phyloP scores from a whole-genome alignment of 1,284 basidiomycete genomes.

The Psilocybe mexicana region DNA sequence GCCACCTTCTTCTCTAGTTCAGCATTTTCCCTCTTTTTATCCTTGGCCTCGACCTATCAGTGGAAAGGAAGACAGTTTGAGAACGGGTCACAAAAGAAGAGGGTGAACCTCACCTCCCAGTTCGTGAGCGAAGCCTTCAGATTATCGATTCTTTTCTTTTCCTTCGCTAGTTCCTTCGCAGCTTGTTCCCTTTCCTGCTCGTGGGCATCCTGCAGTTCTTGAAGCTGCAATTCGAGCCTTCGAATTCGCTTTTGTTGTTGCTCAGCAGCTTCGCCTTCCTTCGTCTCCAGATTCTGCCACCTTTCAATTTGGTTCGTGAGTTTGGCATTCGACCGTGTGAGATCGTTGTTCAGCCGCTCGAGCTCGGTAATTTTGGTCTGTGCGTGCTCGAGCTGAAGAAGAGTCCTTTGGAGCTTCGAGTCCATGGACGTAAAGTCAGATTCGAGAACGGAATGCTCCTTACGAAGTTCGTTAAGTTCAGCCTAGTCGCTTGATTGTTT shows the following conservation, averaged over 20 bases:
- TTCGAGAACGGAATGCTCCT: constrained; percentile 47
- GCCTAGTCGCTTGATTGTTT: constrained; percentile 29
- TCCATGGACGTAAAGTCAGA: constrained; percentile 45
- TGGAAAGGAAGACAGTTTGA: background rate
- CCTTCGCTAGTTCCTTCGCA: constrained; percentile 38
- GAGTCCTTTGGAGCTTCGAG: constrained; percentile 56
- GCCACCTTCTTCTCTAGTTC: constrained; percentile 35
- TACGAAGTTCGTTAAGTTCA: constrained; percentile 44
- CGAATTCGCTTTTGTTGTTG: constrained; percentile 52
- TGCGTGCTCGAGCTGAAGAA: constrained; percentile 57
- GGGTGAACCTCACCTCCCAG: constrained; percentile 42
- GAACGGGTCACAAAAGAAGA: background rate
- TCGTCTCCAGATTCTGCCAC: constrained; percentile 66
- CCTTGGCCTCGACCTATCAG: constrained; percentile 29
- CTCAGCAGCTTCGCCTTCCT: constrained; percentile 60
- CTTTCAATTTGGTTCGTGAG: constrained; percentile 64
- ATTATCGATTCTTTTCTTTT: constrained; percentile 39
- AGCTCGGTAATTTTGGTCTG: constrained; percentile 54
- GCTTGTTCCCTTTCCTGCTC: constrained; percentile 40
- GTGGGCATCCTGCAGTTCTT: constrained; percentile 47
- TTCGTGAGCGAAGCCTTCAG: constrained; percentile 41
- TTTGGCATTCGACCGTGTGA: constrained; percentile 53
- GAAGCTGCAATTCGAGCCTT: constrained; percentile 56
- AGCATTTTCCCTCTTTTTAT: constrained; percentile 33
- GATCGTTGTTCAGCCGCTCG: constrained; percentile 53